phyloP scores from a whole-genome alignment of 768 basidiomycete species.

The Suillus spraguei region DNA sequence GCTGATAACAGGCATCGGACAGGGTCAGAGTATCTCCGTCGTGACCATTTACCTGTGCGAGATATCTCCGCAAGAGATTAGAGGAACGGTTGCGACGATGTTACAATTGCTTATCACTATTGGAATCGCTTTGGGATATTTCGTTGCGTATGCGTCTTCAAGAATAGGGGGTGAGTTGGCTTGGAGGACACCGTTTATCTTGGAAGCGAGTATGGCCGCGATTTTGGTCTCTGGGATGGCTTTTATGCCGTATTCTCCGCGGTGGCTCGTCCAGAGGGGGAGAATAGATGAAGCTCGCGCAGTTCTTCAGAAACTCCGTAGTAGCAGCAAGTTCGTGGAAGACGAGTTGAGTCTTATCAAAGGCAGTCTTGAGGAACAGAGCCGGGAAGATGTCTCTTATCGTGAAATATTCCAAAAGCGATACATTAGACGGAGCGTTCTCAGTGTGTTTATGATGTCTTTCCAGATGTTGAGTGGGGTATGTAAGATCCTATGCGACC shows the following conservation, averaged over 20 bases:
- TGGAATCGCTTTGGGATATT: constrained; percentile 42
- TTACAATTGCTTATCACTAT: constrained; percentile 46
- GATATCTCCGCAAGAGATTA: constrained; percentile 43
- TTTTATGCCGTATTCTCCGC: constrained; percentile 23
- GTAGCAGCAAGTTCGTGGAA: constrained; percentile 16
- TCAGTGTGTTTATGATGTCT: constrained; percentile 46
- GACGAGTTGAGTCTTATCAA: constrained; percentile 24
- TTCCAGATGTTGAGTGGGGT: constrained; percentile 42
- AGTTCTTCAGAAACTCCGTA: constrained; percentile 28
- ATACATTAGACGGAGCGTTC: constrained; percentile 36
- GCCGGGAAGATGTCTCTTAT: constrained; percentile 22
- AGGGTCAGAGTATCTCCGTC: constrained; percentile 47
- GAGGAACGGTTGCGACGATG: constrained; percentile 42
- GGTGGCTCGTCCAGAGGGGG: constrained; percentile 36
- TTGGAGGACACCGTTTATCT: constrained; percentile 32
- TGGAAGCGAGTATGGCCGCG: constrained; percentile 25
- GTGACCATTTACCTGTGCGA: constrained; percentile 44
- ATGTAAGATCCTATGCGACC: constrained; percentile 9
- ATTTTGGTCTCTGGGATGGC: constrained; percentile 26
- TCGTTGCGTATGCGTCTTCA: constrained; percentile 29
- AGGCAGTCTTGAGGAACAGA: constrained; percentile 27
- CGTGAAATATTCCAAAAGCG: constrained; percentile 31
- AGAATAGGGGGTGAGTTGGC: constrained; percentile 25
- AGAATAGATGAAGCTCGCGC: constrained; percentile 33
- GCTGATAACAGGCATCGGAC: constrained; percentile 47